These are phyloP conservation scores for Lentinus tigrinus DNA, from an alignment of 768 basidiomycete genomes.

Conservation along the genomic window DNA sequence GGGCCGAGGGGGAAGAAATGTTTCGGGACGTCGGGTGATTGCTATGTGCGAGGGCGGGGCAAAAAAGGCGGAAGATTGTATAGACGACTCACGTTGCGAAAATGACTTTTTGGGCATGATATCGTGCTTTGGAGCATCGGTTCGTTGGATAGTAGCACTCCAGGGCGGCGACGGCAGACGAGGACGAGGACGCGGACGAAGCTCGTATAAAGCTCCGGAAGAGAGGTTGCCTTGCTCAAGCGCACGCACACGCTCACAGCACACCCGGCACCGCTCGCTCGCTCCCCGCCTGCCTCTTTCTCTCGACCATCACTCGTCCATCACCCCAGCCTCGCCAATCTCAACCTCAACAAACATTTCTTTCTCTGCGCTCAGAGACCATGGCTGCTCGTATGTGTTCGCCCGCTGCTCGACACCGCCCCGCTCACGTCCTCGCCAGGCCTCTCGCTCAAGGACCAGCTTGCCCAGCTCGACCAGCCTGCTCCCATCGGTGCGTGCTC, in stretches of 20 bases:
- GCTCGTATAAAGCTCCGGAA: slow-evolving; percentile 14
- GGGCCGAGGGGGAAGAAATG: slow-evolving; percentile 10
- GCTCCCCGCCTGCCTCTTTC: slow-evolving; percentile 4
- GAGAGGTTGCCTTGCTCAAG: not conserved
- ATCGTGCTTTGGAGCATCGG: slow-evolving; percentile 23
- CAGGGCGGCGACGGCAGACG: slow-evolving; percentile 23
- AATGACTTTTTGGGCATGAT: slow-evolving; percentile 26
- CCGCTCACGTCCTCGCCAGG: slow-evolving; percentile 29
- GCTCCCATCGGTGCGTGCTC: slow-evolving; percentile 58
- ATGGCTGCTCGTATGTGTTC: slow-evolving; percentile 20
- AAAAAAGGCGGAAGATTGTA: not conserved
- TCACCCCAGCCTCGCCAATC: not conserved
- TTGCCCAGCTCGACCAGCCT: slow-evolving; percentile 74
- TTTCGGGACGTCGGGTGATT: slow-evolving; percentile 8
- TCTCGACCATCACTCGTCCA: not conserved
- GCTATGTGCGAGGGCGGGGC: slow-evolving; percentile 3
- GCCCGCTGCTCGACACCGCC: not conserved
- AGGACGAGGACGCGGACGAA: not conserved
- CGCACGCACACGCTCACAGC: not conserved
- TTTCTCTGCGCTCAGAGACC: slow-evolving; percentile 1
- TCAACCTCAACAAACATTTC: not conserved
- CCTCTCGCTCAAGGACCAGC: slow-evolving; percentile 73
- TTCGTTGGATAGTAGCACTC: slow-evolving; percentile 8
- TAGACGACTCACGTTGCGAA: slow-evolving; percentile 17
- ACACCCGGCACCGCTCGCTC: slow-evolving; percentile 1